Base-by-base conservation (phyloP, 108 stramenopile genomes). In the Cyclostephanos invisitatus region DNA sequence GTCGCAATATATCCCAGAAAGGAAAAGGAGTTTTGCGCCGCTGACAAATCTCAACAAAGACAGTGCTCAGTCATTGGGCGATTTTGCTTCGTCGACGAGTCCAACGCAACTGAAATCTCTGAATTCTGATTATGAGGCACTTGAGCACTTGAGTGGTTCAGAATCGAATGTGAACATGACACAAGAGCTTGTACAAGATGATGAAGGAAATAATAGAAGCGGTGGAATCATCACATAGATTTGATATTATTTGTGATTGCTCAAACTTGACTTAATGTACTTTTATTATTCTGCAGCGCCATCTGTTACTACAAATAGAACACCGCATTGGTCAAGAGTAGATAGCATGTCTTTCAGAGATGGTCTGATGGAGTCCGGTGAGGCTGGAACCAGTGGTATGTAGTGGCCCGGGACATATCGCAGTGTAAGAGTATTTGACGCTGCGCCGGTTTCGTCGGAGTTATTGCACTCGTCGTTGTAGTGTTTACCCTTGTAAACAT, bases 281-380 rank as follows among this genome's bases (percentile, higher is more conserved):
- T 46, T 44, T 42, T n/a, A 37, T 51, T 28, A 67, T 22, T 63
- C 47, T 27, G 78, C 64, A 32, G 50, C 62, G 24, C 86, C 86
- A 72, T 87, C 86, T 12, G 86, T 87, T 11, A 87, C 69, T 25
- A 87, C 86, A 60, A 81, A 87, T 9, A 85, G 73, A 14, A 85
- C 83, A 20, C 76, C 82, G n/a, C 58, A 37, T 32, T 78, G 73
- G 62, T 87, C 86, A n/a, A 87, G 70, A n/a, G 65, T 38, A 2
- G 46, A 28, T 21, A 85, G 50, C 17, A 87, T 76, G 38, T 73
- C 62, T 18, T 68, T 62, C 46, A 87, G 69, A 49, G 74, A 70
- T 7, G 86, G 86, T 61, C 86, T 51, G 11, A n/a, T 18, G 25
- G 64, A 67, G 11, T 54, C 28, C 24, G 55, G 9, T 35, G 36